Evolutionary conservation across 352 stramenopile genomes (phyloP).

Genomic region (Phytophthora sojae): DNA sequence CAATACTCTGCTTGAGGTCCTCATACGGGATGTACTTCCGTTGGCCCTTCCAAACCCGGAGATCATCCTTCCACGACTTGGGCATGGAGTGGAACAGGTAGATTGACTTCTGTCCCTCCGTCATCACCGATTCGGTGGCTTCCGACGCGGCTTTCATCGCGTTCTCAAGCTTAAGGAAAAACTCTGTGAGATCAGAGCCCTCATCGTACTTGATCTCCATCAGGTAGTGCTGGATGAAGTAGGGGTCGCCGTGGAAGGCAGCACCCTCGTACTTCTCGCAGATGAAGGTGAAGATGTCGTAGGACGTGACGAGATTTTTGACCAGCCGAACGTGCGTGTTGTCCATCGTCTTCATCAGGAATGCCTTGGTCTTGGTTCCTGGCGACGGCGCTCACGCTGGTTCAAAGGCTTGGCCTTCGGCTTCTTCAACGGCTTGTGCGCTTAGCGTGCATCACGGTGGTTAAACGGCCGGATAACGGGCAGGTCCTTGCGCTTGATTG

Average conservation of each 20-base stretch:
- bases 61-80: constrained; percentile 4
- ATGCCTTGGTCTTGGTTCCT: not conserved
- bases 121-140: constrained; percentile 9
- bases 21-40: constrained; percentile 7
- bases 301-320: not conserved
- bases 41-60: constrained; percentile 3
- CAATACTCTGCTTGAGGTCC: constrained; percentile 2
- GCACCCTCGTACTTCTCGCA: constrained; percentile 9
- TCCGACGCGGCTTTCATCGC: not conserved
- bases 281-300: constrained; percentile 1
- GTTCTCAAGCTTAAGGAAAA: not conserved
- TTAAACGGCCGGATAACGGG: not conserved
- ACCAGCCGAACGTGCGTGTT: constrained; percentile 2
- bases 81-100: constrained; percentile 6
- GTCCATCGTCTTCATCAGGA: constrained; percentile 14
- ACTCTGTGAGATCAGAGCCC: not conserved
- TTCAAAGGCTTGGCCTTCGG: not conserved
- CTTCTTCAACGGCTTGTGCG: not conserved
- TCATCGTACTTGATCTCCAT: constrained; percentile 8
- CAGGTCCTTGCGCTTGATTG: not conserved
- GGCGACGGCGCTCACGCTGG: not conserved
- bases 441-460: not conserved
- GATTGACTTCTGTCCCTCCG: constrained; percentile 2
- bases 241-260: constrained; percentile 1
- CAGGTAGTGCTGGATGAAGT: constrained; percentile 4